Base-by-base conservation (phyloP, 768 basidiomycete genomes). In the Phallus indusiatus region DNA sequence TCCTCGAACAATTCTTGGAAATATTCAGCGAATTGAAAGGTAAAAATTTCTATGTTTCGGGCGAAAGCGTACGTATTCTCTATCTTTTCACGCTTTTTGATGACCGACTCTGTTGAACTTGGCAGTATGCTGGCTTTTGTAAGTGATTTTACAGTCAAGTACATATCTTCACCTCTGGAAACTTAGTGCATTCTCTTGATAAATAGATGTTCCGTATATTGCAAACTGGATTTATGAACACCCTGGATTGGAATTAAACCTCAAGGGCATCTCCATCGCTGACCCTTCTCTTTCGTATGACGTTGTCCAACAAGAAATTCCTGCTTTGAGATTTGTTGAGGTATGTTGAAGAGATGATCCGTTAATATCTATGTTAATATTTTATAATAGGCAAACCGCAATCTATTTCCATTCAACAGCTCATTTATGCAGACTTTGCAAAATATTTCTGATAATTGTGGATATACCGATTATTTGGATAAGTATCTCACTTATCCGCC, bases 401-500 rank as follows among this genome's bases (percentile, higher is more conserved):
- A 82, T 62, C 71, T 83, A 12, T 81, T 84, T 72, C 78, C 81
- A 0, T 81, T 84, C 75, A 83, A 81, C 62, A 75, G 71, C 61
- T 71, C 78, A 34, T 82, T 82, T 68, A 77, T 73, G 75, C 64
- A 76, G 71, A 50, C 79, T 71, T 35, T 79, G 68, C 67, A 73
- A 64, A 63, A 68, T 66, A 66, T 68, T 21, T 68, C 69, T 6
- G 70, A 72, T 50, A 60, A 64, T 1, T 74, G 73, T 51, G 71
- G 71, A 2, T 73, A 68, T 60, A 70, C 72, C 1, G 63, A 67
- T 53, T 74, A 74, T 57, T 53, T 71, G 36, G 69, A 71, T 53
- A 66, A 68, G 10, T 71, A 65, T 47, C 67, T 70, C 11, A 74
- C 70, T 1, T 74, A 73, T 55, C 73, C 73, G 24, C 73, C 73